Base-by-base conservation (phyloP, 2,329 filamentous ascomycete species). In the Colletotrichum acutatum region DNA sequence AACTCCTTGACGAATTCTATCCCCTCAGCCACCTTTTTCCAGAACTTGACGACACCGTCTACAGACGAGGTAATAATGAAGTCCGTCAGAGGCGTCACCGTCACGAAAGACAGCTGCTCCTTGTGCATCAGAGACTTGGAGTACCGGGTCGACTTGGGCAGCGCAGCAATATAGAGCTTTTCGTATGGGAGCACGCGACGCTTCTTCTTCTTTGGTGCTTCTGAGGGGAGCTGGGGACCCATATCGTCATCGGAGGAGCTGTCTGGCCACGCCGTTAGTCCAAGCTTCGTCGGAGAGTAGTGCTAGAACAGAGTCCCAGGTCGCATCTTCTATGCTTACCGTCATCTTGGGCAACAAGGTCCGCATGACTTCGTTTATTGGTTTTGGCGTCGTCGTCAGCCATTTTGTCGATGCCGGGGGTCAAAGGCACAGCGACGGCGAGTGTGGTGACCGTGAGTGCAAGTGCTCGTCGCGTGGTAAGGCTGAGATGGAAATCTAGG, bases 1-100 rank as follows among this genome's bases (percentile, higher is more conserved):
- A 98, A 99, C 84, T 99, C 95, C 84, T 99, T 99, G 66, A 98
- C 96, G 79, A 99, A 99, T 84, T 99, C 97, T 71, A 99, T 94
- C 0, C 94, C 94, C 42, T 94, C 92, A 1, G 91, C 92, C 75
- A 94, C 90, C 85, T 99, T 99, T 86, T 99, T 99, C 97, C 97
- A 99, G 82, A 99, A 99, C 83, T 99, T 99, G 77, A 98, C 96
- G 0, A 96, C 93, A n/a, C 97, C 97, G 80, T 99, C 97, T 56
- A 94, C 85, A 0, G 97, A 98, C 74, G 94, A 94, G 1, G 97
- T 99, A 75, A 99, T 97, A 49, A 99, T 87, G 80, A 99, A 99
- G 77, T 98, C 97, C 72, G 96, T 98, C 72, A 93, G 86, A 0
- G 95, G 95, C 1, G 97, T 98, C 81, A 98, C 92, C 14, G 92